Base-by-base conservation (phyloP, 1,284 basidiomycete species). In the Golubevia sp. region DNA sequence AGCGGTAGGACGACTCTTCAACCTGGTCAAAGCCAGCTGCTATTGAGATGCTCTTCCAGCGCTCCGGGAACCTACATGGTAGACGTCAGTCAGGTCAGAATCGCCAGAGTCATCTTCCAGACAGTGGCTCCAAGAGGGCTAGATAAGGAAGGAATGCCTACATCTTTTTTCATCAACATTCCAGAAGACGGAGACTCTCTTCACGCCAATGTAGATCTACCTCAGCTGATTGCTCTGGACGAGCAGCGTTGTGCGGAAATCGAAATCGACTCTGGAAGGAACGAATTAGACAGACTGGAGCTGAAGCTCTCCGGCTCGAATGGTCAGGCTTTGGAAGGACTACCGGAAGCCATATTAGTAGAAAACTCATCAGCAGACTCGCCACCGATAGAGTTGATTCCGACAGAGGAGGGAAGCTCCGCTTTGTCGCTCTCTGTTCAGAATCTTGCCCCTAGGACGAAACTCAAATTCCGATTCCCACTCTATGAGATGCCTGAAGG, bases 61-160 rank as follows among this genome's bases (percentile, higher is more conserved):
- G 68, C 71, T 1, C 52, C 64, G 4, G 80, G 80, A 5, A 63
- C 64, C 8, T 83, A 69, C 49, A 67, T 69, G 23, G 55, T 83
- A 1, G 79, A 81, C 50, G 71, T 76, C 27, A 73, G 73, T 15
- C 80, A 83, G 65, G 61, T 83, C 20, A 63, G 69, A 0, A 38
- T 80, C 4, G 67, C 72, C 5, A 57, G 60, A 25, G 51, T 78
- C 44, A 71, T 80, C 53, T 69, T 77, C 38, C 72, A 80, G 48
- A 44, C 38, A 44, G 38, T 44, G 38, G 38, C 38, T 44, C 38
- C 38, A 18, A 44, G 38, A 44, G 38, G 18, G 11, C 18, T 44
- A 18, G 38, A 44, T 18, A 44, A 44, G 38, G 38, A 44, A 13
- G 38, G 38, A 44, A 48, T 15, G 7, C 38, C 27, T 27, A 49